Evolutionary conservation across 2,329 filamentous ascomycete genomes (phyloP), one percentile per base, ranked within the genome.

Genomic region (Rhytidhysteron rufulum): DNA sequence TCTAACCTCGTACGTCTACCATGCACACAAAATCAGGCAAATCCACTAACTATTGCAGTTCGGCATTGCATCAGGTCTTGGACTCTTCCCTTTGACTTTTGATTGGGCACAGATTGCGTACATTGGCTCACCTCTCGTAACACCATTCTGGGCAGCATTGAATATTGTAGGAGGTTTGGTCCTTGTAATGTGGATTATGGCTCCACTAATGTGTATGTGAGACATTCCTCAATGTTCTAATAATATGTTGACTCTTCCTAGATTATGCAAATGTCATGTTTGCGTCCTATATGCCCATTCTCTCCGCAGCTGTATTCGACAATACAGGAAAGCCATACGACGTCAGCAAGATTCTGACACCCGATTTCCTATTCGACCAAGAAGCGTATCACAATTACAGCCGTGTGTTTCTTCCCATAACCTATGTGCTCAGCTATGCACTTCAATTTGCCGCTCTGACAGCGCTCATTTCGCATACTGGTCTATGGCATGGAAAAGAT

Each of bases 71-170:
- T 91, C 88, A 2, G 88, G 88, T 2, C 75, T 95, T 11, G 88
- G 88, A 1, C 68, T 95, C 24, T 88, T 94, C 46, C 88, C 88
- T 0, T 61, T 95, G 54, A 94, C 88, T 0, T 94, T 95, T 56
- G 88, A 95, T 68, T 95, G 88, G 88, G 86, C 86, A 1, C 88
- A 95, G 58, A 83, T 95, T 47, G 88, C 88, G 0, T 80, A 91
- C 57, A 93, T 94, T 52, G 88, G 88, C 13, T 93, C 87, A 4
- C 88, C 86, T 0, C 71, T 94, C 5, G 74, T 93, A 13, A 88
- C 88, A 0, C 88, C 88, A 0, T 93, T 91, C 63, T 89, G 88
- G 87, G 85, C 87, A 30, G 84, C 87, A 7, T 80, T 90, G 66
- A 93, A 93, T 55, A 87, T 93, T 27, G 79, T 93, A 20, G 85